phyloP scores from a whole-genome alignment of 2,329 filamentous ascomycete genomes.

The Colletotrichum sojae region DNA sequence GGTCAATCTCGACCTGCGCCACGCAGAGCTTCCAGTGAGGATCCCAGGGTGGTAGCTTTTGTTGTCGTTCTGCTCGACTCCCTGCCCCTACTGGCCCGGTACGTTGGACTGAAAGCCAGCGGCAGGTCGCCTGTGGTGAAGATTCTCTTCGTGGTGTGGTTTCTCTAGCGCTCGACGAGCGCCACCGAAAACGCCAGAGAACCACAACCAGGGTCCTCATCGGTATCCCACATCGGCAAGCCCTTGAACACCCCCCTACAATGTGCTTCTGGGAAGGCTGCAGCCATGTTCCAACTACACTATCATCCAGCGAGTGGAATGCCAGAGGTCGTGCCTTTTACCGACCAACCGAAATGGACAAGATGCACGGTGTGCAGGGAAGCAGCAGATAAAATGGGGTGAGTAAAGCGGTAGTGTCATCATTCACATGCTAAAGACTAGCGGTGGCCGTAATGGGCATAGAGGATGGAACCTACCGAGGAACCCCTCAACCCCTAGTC shows the following conservation, averaged over 20 bases:
- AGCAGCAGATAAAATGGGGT: constrained; percentile 6
- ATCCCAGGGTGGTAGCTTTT: constrained; percentile 24
- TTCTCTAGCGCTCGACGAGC: not conserved
- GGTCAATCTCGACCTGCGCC: constrained; percentile 30
- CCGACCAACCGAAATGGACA: constrained; percentile 30
- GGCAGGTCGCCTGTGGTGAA: not conserved
- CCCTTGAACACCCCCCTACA: not conserved
- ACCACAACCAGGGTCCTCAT: not conserved
- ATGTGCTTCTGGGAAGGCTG: constrained; percentile 11
- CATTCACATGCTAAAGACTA: constrained; percentile 39
- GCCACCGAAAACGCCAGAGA: not conserved
- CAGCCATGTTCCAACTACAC: not conserved
- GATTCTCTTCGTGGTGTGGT: not conserved
- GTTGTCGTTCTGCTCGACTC: constrained; percentile 11
- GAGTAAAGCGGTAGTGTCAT: constrained; percentile 22
- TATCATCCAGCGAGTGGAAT: constrained; percentile 25
- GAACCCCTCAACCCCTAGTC: constrained; percentile 21
- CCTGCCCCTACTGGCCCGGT: constrained; percentile 21
- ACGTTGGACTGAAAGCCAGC: not conserved
- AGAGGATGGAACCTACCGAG: constrained; percentile 30
- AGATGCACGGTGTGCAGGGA: constrained; percentile 22
- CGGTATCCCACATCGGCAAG: constrained; percentile 13
- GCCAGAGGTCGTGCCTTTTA: constrained; percentile 23
- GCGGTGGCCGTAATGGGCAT: constrained; percentile 28
- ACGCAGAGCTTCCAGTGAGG: constrained; percentile 24